A percentile compares a stretch with the other conserved stretches of the same genome.
phyloP scores from a whole-genome alignment of 768 basidiomycete species.

The Pilatotrama ljubarskyi region DNA sequence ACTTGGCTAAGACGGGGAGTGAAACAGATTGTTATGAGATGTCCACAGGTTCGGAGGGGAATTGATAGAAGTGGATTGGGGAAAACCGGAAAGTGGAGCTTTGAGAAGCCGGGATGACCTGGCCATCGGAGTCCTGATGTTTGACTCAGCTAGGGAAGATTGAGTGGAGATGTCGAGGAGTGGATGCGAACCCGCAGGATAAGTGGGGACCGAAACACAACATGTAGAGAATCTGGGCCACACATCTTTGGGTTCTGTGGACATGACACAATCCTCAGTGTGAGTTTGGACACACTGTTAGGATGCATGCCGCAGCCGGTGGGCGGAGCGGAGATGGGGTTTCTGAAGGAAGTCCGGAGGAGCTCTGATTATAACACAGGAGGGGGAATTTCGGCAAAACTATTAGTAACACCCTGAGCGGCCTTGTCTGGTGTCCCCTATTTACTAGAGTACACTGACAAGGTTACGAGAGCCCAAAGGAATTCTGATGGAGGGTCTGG shows the following conservation, averaged over 20 bases:
- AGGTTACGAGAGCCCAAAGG: no score
- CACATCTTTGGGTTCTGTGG: background rate
- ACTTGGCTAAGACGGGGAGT: background rate
- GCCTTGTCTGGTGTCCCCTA: background rate
- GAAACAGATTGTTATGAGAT: background rate
- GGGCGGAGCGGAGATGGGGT: background rate
- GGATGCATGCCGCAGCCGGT: background rate
- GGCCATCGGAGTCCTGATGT: background rate
- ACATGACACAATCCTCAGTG: constrained; percentile 1
- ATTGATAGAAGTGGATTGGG: background rate
- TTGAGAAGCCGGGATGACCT: background rate
- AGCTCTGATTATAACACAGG: no score
- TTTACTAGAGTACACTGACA: no score
- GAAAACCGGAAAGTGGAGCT: background rate
- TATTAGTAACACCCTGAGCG: background rate
- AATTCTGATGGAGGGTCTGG: no score
- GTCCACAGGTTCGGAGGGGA: background rate
- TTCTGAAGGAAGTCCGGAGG: background rate
- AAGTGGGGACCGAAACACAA: background rate
- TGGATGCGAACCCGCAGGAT: background rate
- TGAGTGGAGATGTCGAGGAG: background rate
- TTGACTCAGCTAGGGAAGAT: background rate
- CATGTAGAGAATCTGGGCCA: background rate
- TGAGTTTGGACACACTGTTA: constrained; percentile 5
- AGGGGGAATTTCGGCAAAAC: background rate